Base-by-base conservation (phyloP, 495 filamentous ascomycete genomes). In the Aspergillus cavernicola region DNA sequence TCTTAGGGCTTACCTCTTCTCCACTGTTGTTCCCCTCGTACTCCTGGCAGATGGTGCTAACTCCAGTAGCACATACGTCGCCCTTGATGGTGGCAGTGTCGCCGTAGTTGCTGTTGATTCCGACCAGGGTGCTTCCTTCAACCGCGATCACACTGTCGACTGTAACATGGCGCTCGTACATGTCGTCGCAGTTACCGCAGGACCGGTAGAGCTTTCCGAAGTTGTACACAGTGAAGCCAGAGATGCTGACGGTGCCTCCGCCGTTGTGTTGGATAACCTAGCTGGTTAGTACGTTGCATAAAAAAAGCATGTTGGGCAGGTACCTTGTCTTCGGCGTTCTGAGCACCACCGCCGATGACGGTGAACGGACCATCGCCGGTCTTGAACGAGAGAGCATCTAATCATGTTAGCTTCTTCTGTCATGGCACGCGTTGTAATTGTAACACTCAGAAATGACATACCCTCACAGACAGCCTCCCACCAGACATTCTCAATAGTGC, bases 221-320 rank as follows among this genome's bases (percentile, higher is more conserved):
- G 57, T 67, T 61, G 50, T 66, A 63, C 35, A 69, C 71, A 35
- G 69, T 74, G 69, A 85, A 85, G 56, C 78, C 76, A 52, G 76
- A 74, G 61, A 86, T 78, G 47, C 68, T 70, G 43, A 84, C 72
- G 2, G 79, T 80, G 23, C 82, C 83, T 20, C 65, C 64, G 39
- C 77, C 80, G 69, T 86, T 86, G 72, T 83, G 78, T 66, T 60
- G 83, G 53, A 86, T 69, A 36, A 86, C 74, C 63, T 86, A 28
- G 24, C 9, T 9, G 24, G 9, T 28, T 9, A 28, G 24, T 9
- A 28, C 24, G 4, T 4, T 4, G 9, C 24, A 28, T 9, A 28
- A 28, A 28, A 9, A 28, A 28, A 28, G 4, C 24, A 28, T 4
- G 9, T 28, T 9, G 4, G 24, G 24, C 9, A 4, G 9, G 9